Conservation (phyloP, 768 basidiomycete genomes). For the Lentinula raphanica region DNA sequence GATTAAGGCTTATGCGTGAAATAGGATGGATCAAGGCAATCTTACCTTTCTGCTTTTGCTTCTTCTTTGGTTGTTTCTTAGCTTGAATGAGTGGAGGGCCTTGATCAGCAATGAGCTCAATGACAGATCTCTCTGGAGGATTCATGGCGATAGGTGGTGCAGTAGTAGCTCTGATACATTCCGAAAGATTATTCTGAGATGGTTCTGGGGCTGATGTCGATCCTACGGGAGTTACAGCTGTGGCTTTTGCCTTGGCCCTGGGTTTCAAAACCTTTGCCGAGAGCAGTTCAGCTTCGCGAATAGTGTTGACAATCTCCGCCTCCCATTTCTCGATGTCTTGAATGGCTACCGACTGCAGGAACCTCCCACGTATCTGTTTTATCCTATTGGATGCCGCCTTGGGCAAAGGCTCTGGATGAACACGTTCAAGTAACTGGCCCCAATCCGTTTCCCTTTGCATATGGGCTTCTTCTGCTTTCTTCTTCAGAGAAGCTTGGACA, state of each 20-base stretch:
- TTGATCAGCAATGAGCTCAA: conserved; percentile 45
- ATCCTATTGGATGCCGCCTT: conserved; percentile 46
- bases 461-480: conserved; percentile 62
- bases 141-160: conserved; percentile 38
- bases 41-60: background rate
- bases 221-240: background rate
- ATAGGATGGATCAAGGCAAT: background rate
- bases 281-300: conserved; percentile 50
- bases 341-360: conserved; percentile 50
- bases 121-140: conserved; percentile 47
- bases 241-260: conserved; percentile 12
- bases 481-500: conserved; percentile 47
- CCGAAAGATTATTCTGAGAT: background rate
- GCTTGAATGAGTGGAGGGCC: conserved; percentile 34
- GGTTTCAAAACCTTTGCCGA: conserved; percentile 39
- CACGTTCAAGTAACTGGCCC: conserved; percentile 47
- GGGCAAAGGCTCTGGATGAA: conserved; percentile 51
- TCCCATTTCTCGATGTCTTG: conserved; percentile 58
- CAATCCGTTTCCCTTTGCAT: conserved; percentile 60
- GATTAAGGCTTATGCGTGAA: no score
- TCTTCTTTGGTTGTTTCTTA: conserved; percentile 27
- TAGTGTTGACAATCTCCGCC: conserved; percentile 47
- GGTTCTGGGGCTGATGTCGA: background rate
- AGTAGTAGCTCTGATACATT: background rate
- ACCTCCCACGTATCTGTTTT: conserved; percentile 49